Base-by-base conservation (phyloP, 345 rosid genomes). In the Aethionema arabicum region DNA sequence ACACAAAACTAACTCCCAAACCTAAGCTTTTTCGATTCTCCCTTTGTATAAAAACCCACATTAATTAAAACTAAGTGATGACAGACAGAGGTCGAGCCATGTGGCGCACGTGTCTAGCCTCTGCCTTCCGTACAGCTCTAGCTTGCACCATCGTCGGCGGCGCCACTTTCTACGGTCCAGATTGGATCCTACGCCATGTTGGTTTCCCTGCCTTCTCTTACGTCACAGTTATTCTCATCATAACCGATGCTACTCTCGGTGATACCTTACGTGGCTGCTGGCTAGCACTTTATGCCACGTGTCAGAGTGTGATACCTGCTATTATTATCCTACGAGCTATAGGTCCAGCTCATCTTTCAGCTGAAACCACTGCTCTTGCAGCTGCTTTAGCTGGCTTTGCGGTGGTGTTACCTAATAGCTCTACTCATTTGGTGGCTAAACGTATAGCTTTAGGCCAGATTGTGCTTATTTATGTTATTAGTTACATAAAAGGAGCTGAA, bases 191-290 rank as follows among this genome's bases (percentile, higher is more conserved):
- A 30, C 76, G 65, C 42, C 75, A 69, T 38, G 74, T 84, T 5
- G 77, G 84, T 29, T 79, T 89, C 61, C 96, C 98, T 0, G 86
- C 98, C 13, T 92, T 89, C 55, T 80, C 96, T 50, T 92, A 88
- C 66, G 95, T 89, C 40, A 70, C 85, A 0, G 82, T 68, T 31
- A 74, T 89, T 39, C 83, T 89, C 21, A 58, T 89, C 29, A 66
- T 77, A 49, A 82, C 87, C 2, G 96, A 92, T 9, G 91, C 95
- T 51, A 80, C 91, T 4, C 51, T 89, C 13, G 98, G 98, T 0
- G 96, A 89, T 71, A 58, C 89, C 4, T 44, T 85, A 43, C 79
- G 75, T 31, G 80, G 81, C 30, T 86, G 92, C 70, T 92, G 95
- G 98, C 69, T 85, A 35, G 82, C 86, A 0, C 72, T 87, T 12